Conservation (phyloP, 169 alveolate genomes). For the Cryptosporidium meleagridis region DNA sequence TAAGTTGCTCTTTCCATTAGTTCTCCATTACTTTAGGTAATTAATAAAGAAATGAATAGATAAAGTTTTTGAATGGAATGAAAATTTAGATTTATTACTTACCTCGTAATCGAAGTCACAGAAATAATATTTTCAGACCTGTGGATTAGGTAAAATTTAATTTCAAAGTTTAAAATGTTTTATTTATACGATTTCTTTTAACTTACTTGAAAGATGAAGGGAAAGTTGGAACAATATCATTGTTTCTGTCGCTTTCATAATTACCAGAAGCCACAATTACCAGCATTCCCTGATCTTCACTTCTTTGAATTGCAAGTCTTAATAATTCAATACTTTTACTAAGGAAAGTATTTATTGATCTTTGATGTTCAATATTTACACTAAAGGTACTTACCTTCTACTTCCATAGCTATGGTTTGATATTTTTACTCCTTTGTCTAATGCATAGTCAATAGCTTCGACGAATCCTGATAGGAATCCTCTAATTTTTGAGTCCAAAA, state of each 20-base stretch:
- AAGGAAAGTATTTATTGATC: not conserved
- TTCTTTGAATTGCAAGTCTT: constrained; percentile 67
- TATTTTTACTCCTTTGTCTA: constrained; percentile 80
- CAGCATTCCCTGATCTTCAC: constrained; percentile 71
- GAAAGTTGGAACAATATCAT: constrained; percentile 58
- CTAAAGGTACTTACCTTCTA: constrained; percentile 65
- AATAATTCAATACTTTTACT: constrained; percentile 51
- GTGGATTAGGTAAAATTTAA: not conserved
- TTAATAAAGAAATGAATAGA: not conserved
- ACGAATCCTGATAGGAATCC: constrained; percentile 81
- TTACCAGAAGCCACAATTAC: constrained; percentile 71
- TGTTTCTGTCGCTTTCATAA: constrained; percentile 37
- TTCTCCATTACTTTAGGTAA: constrained; percentile 38
- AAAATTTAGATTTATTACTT: not conserved
- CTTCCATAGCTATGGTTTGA: constrained; percentile 84
- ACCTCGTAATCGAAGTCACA: constrained; percentile 65
- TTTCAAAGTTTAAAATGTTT: not conserved
- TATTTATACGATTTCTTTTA: not conserved
- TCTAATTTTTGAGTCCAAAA: constrained; percentile 78
- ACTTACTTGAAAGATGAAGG: constrained; percentile 71
- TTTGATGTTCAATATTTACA: not conserved
- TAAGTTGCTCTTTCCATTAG: constrained; percentile 72
- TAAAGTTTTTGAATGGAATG: too few relatives aligned
- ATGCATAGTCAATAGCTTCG: constrained; percentile 81
- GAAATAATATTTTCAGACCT: constrained; percentile 57